These are phyloP conservation scores for Vachellia pachyceras DNA, from an alignment of 306 rosid species.

Conservation along the genomic window DNA sequence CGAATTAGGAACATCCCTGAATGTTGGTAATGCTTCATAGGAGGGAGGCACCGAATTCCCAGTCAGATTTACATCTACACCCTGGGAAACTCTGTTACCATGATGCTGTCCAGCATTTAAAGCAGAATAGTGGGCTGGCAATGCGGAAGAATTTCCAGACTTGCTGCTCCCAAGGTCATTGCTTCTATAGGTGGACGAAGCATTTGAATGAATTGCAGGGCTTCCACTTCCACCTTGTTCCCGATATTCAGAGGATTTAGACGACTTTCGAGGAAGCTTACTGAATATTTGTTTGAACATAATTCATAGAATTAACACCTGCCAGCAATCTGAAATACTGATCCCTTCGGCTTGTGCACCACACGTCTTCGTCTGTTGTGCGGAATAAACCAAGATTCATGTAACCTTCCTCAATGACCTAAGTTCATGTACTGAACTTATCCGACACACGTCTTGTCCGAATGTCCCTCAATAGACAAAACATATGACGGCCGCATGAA, in stretches of 20 bases:
- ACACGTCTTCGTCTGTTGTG: not conserved
- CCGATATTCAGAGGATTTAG: constrained; percentile 51
- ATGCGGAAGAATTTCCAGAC: constrained; percentile 48
- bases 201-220: constrained; percentile 43
- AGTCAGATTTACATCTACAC: constrained; percentile 47
- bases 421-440: constrained; percentile 17
- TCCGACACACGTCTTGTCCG: not conserved
- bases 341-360: not conserved
- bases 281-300: constrained; percentile 63
- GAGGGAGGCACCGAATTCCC: constrained; percentile 44
- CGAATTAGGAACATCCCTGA: constrained; percentile 63
- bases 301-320: constrained; percentile 33
- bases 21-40: constrained; percentile 64
- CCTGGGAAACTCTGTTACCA: constrained; percentile 39
- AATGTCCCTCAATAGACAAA: not conserved
- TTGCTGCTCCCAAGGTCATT: constrained; percentile 47
- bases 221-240: constrained; percentile 47
- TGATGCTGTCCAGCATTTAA: constrained; percentile 49
- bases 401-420: constrained; percentile 18
- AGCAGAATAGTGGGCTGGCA: constrained; percentile 44
- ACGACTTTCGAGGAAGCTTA: constrained; percentile 65
- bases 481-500: not conserved
- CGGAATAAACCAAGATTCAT: constrained; percentile 9
- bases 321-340: constrained; percentile 29
- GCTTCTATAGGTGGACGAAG: constrained; percentile 46